Evolutionary conservation across 768 basidiomycete species (phyloP).

Genomic region (Lepiota venenata): DNA sequence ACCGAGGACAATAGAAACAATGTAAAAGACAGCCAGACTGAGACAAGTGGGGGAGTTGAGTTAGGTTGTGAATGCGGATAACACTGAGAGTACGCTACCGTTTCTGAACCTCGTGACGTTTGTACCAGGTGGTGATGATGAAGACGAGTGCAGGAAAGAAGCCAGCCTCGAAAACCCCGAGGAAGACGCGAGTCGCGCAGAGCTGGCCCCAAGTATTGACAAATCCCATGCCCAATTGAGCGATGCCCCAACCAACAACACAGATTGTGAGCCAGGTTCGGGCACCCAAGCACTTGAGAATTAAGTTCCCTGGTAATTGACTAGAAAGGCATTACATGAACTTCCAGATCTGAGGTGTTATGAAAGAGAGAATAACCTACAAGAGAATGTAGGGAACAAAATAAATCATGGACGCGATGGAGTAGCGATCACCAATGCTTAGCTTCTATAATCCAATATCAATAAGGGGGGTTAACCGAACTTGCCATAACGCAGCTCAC

Average conservation of each 20-base stretch:
- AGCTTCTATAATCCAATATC: constrained; percentile 19
- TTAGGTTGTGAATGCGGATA: background rate
- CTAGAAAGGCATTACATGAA: constrained; percentile 7
- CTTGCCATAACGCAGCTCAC: constrained; percentile 16
- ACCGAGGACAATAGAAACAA: constrained; percentile 27
- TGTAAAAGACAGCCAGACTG: constrained; percentile 29
- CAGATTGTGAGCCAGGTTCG: constrained; percentile 26
- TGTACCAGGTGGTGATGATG: constrained; percentile 41
- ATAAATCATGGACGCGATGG: constrained; percentile 30
- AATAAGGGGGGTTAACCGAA: background rate
- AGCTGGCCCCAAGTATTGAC: constrained; percentile 26
- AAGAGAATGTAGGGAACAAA: constrained; percentile 34
- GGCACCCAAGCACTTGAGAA: constrained; percentile 25
- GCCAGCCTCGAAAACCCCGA: constrained; percentile 31
- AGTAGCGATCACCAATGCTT: constrained; percentile 28
- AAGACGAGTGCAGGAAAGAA: constrained; percentile 41
- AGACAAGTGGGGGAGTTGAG: background rate
- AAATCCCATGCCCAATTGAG: constrained; percentile 31
- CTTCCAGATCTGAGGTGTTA: background rate
- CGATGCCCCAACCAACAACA: constrained; percentile 27
- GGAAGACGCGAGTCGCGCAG: constrained; percentile 21
- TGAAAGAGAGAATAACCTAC: constrained; percentile 16
- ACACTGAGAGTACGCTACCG: constrained; percentile 16
- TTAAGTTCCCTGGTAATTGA: constrained; percentile 25
- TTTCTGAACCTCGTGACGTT: constrained; percentile 40